Base-by-base conservation (phyloP, 2,329 filamentous ascomycete species). In the Neonectria hederae region DNA sequence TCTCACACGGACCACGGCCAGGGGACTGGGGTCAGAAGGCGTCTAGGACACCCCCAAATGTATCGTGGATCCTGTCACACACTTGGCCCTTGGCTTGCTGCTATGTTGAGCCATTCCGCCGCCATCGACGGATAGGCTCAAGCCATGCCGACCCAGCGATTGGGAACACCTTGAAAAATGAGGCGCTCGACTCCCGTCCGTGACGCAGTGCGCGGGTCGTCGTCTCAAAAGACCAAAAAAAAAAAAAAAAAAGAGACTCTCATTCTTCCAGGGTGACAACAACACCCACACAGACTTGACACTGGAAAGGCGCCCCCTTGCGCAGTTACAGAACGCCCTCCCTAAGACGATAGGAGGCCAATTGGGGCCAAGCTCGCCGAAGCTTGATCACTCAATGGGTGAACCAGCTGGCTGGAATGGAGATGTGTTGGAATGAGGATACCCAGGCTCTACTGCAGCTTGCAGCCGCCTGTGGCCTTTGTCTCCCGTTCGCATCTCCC, bases 61-160 rank as follows among this genome's bases (percentile, higher is more conserved):
- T n/a, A 65, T 70, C 66, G 52, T 65, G 70, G 67, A 72, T 68
- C 70, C 70, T 54, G 51, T 21, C 46, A 55, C 60, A 32, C 35
- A 40, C 40, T 40, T 53, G 54, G 58, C 51, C 22, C 63, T 62
- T 65, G 54, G 65, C 48, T 60, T 60, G 63, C 64, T 69, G 28
- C 62, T 67, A 63, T 62, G 57, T 64, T 63, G 65, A 68, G 72
- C 70, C 65, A 64, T 74, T 74, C 74, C 72, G 73, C 69, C 69
- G 72, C 74, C 74, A 76, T 76, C 60, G 59, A 73, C 74, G 74
- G 74, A 75, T 75, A 76, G 69, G 72, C 68, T 74, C 73, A 76
- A 55, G 75, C 74, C 73, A 76, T 75, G 72, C 72, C 72, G 74
- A 75, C 74, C 74, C 73, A 76, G 55, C 62, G 67, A 65, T 65